These are phyloP conservation scores for Solanum hybrid DNA, from an alignment of 305 asterid species.

Conservation along the genomic window DNA sequence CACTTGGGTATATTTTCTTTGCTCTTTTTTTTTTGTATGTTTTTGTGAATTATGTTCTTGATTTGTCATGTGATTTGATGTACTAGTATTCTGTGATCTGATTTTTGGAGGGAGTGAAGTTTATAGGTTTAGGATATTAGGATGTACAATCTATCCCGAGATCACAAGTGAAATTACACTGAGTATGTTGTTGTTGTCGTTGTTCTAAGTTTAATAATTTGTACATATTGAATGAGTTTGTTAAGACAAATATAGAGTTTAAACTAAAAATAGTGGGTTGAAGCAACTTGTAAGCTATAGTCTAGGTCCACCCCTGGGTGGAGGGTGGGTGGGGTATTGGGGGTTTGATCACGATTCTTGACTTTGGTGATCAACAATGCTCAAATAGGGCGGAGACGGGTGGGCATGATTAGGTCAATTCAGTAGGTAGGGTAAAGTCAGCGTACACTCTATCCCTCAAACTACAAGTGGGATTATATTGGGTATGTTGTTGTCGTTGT, in stretches of 20 bases:
- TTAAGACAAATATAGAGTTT: not conserved
- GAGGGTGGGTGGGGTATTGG: not conserved
- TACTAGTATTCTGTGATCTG: not conserved
- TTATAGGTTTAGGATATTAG: not conserved
- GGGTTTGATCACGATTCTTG: not conserved
- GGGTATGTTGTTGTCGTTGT: not conserved
- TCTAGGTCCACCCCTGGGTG: not conserved
- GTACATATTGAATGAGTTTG: not conserved
- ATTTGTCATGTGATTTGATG: not conserved
- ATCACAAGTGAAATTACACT: not conserved
- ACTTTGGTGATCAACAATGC: not conserved
- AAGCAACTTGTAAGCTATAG: not conserved
- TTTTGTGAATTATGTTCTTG: not conserved
- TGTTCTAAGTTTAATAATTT: not conserved
- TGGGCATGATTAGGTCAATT: not conserved
- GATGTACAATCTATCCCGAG: not conserved
- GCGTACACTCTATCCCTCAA: not conserved
- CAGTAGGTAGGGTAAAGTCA: not conserved
- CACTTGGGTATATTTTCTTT: conserved; percentile 45
- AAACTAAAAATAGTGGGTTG: not conserved
- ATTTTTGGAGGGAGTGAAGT: not conserved
- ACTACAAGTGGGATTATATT: not conserved
- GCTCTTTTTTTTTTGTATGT: not conserved
- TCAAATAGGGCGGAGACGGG: not conserved
- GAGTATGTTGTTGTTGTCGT: no score